Evolutionary conservation across 768 basidiomycete species (phyloP).

Genomic region (Tephrocybe sp.): DNA sequence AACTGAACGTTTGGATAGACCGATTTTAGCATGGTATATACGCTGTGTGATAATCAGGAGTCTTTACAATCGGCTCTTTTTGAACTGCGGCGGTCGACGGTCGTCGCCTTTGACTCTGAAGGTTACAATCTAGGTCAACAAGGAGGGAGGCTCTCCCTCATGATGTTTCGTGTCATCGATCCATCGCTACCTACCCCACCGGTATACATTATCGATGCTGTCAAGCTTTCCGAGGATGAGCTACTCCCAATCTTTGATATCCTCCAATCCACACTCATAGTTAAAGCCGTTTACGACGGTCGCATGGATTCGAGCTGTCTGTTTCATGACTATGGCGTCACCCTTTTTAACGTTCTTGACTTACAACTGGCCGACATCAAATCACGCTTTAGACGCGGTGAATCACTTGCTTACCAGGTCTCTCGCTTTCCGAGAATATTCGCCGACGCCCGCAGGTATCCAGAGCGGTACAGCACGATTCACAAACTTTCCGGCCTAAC

Average conservation of each 20-base stretch:
- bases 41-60: too few relatives aligned
- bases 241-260: conserved; percentile 10
- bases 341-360: conserved; percentile 5
- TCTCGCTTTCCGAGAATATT: conserved; percentile 2
- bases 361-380: conserved; percentile 11
- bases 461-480: not conserved
- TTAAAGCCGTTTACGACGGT: conserved; percentile 11
- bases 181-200: too few relatives aligned
- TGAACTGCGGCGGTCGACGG: too few relatives aligned
- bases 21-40: too few relatives aligned
- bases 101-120: too few relatives aligned
- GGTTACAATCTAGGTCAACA: too few relatives aligned
- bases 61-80: too few relatives aligned
- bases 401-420: not conserved
- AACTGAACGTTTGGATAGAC: too few relatives aligned
- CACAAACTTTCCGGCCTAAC: conserved; percentile 7
- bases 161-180: too few relatives aligned
- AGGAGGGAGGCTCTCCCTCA: too few relatives aligned
- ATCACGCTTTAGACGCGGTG: conserved; percentile 7
- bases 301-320: conserved; percentile 14
- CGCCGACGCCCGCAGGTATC: not conserved
- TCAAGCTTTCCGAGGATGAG: not conserved
- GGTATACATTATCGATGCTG: conserved; percentile 1
- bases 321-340: conserved; percentile 2
- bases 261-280: conserved; percentile 6